Evolutionary conservation across 768 basidiomycete species (phyloP).

Genomic region (Hygrophorus russula): DNA sequence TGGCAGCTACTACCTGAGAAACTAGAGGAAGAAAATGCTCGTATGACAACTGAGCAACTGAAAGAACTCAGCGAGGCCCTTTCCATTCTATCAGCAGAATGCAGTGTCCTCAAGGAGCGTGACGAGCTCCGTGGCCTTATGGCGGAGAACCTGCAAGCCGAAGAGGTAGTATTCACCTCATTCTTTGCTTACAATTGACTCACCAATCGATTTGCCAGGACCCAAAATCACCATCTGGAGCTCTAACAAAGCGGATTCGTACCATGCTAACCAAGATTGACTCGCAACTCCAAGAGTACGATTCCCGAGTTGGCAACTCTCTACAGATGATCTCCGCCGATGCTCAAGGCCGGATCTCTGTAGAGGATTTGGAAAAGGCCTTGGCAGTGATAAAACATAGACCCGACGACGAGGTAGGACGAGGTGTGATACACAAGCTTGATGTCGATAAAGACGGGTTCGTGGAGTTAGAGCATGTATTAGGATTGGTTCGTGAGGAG

Average conservation of each 20-base stretch:
- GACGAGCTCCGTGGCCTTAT: conserved; percentile 85
- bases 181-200: conserved; percentile 5
- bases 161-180: conserved; percentile 46
- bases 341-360: conserved; percentile 79
- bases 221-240: conserved; percentile 70
- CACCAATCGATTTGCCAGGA: conserved; percentile 29
- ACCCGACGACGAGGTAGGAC: conserved; percentile 83
- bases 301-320: conserved; percentile 73
- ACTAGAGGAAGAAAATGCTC: conserved; percentile 58
- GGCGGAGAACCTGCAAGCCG: conserved; percentile 85
- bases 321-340: conserved; percentile 81
- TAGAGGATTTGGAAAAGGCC: conserved; percentile 83
- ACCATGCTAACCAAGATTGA: conserved; percentile 95
- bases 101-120: conserved; percentile 91
- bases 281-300: conserved; percentile 84
- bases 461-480: conserved; percentile 90
- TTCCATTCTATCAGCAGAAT: conserved; percentile 84
- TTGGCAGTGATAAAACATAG: conserved; percentile 88
- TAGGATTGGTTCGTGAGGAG: conserved; percentile 81
- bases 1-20: conserved; percentile 53
- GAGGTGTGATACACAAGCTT: conserved; percentile 81
- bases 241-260: conserved; percentile 92
- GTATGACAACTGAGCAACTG: conserved; percentile 95
- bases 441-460: conserved; percentile 95
- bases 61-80: conserved; percentile 90